Evolutionary conservation across 495 filamentous ascomycete genomes (phyloP).

Genomic region (Penicillium coffeae): DNA sequence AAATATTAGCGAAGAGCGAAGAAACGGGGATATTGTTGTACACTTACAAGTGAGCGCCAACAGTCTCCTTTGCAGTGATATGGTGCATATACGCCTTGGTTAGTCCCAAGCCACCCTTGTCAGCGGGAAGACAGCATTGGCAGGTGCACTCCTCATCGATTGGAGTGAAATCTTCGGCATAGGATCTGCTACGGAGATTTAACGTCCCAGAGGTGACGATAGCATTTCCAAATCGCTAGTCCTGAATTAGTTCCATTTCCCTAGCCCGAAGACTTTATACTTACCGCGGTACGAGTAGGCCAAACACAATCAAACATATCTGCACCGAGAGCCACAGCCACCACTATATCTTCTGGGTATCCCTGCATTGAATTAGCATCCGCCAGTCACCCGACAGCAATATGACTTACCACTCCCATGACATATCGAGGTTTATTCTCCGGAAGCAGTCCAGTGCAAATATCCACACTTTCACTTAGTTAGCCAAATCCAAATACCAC

Average conservation of each 20-base stretch:
- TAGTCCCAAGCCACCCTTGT: conserved; percentile 73
- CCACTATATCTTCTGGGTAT: conserved; percentile 91
- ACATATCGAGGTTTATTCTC: conserved; percentile 93
- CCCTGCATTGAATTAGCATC: conserved; percentile 41
- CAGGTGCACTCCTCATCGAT: conserved; percentile 81
- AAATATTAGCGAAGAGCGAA: conserved; percentile 11
- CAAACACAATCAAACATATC: conserved; percentile 99
- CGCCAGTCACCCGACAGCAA: background rate
- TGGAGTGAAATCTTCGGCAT: conserved; percentile 73
- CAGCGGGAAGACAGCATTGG: conserved; percentile 63
- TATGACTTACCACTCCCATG: conserved; percentile 77
- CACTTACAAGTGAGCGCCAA: conserved; percentile 76
- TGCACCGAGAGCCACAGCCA: conserved; percentile 86
- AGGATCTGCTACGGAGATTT: conserved; percentile 75
- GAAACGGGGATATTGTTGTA: background rate
- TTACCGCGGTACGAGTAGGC: conserved; percentile 87
- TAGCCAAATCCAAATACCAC: conserved; percentile 2
- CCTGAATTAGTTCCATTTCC: conserved; percentile 1
- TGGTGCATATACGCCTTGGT: conserved; percentile 90
- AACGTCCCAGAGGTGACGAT: conserved; percentile 76
- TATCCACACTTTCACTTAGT: conserved; percentile 57
- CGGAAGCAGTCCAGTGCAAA: conserved; percentile 80
- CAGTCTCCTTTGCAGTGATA: conserved; percentile 89
- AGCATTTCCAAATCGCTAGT: conserved; percentile 80
- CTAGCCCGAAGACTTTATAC: conserved; percentile 3